phyloP scores from a whole-genome alignment of 129 eudicot species.

The Artemisia tridentata region DNA sequence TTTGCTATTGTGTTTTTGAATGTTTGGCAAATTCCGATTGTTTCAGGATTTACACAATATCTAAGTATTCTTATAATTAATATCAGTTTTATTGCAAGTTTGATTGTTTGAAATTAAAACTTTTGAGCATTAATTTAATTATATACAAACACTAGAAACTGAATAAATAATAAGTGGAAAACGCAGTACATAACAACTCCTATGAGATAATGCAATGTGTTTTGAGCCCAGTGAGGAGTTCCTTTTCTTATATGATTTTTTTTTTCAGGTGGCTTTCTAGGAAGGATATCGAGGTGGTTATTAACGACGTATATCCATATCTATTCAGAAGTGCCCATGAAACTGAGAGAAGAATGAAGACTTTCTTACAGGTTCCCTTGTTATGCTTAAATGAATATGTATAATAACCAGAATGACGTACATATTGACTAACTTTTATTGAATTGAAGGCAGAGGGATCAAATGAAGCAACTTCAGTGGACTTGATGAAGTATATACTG shows the following conservation, averaged over 20 bases:
- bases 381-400: not conserved
- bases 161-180: no score
- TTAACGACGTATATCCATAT: slow-evolving; percentile 63
- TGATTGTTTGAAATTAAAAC: no score
- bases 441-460: slow-evolving; percentile 50
- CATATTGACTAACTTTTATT: not conserved
- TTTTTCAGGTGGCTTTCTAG: slow-evolving; percentile 57
- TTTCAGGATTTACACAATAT: no score
- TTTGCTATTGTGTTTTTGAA: no score
- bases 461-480: slow-evolving; percentile 57
- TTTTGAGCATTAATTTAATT: no score
- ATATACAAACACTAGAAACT: no score
- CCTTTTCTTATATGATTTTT: not conserved
- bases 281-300: slow-evolving; percentile 60
- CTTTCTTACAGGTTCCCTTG: slow-evolving; percentile 47
- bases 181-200: no score
- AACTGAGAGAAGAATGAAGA: slow-evolving; percentile 64
- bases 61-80: no score
- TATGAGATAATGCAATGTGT: no score
- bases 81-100: no score
- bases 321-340: slow-evolving; percentile 61
- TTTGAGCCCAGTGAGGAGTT: no score
- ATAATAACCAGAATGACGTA: not conserved
- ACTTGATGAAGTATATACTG: slow-evolving; percentile 72
- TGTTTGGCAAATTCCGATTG: no score